Evolutionary conservation across 2,329 filamentous ascomycete genomes (phyloP), one percentile per base, ranked within the genome.

Genomic region (Purpureocillium lavendulum): DNA sequence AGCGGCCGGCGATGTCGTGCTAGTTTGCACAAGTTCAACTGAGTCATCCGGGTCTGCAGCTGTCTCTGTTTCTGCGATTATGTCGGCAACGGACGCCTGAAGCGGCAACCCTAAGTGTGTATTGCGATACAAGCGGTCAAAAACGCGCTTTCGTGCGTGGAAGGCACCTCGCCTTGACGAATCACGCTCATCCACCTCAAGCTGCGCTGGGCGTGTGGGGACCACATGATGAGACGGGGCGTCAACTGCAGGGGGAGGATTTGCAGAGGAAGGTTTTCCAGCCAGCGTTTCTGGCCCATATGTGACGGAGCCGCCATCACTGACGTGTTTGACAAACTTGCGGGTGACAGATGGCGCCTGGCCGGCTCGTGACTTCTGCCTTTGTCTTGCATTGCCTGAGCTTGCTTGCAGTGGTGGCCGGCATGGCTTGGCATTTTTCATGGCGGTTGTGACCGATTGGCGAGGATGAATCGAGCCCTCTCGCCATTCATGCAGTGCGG

Each of bases 401-500:
- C 42, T 46, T 40, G 57, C 50, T 15, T 36, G 24, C 3, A 54
- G 39, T 4, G 50, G 47, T 13, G 43, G 26, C 29, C 34, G 31
- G 18, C 26, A 44, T 12, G 35, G 36, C 30, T 44, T 11, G 35
- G 24, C 32, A 11, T 28, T 29, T 39, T 48, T 48, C 16, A 43
- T 47, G 5, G 51, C 50, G 18, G 46, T 43, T 26, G 58, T 56
- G 10, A 65, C 59, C 4, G 56, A 54, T 24, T 43, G 42, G 21
- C 62, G 63, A 34, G 68, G 71, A 24, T 60, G 58, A 13, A 77
- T 75, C 14, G 58, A 64, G 4, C 74, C 75, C n/a, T 52, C 55
- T 49, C 61, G 74, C 79, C 79, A 83, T 38, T 71, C 61, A 30
- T 64, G 59, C 16, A 83, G 56, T 9, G 74, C 62, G 7, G 65